These are phyloP conservation scores for Corymbia calophylla DNA, from an alignment of 441 rosid species.

Conservation along the genomic window DNA sequence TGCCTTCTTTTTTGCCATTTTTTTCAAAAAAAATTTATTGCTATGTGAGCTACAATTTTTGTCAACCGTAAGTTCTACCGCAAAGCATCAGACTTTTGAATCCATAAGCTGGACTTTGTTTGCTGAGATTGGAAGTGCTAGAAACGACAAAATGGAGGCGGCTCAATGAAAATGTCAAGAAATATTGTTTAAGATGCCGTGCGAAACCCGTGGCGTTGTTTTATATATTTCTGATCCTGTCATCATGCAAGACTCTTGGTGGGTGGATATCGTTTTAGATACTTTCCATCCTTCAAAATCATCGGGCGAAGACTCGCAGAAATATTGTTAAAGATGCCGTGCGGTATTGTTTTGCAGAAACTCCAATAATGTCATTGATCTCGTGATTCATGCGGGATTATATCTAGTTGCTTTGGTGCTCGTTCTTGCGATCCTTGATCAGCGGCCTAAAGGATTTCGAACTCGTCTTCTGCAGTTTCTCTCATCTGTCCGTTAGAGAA, in stretches of 20 bases:
- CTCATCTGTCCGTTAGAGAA: too few relatives aligned
- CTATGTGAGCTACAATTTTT: background rate
- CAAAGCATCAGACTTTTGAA: background rate
- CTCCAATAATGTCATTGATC: background rate
- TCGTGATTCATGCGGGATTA: background rate
- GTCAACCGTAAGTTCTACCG: background rate
- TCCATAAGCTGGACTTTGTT: background rate
- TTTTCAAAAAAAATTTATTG: too few relatives aligned
- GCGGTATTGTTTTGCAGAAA: background rate
- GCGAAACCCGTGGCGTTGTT: too few relatives aligned
- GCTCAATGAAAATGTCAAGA: too few relatives aligned
- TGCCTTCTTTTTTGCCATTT: too few relatives aligned
- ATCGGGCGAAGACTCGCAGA: background rate
- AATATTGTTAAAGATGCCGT: background rate
- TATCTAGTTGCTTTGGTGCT: background rate
- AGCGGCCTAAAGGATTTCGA: too few relatives aligned
- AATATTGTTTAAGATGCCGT: too few relatives aligned
- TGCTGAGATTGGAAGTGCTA: background rate
- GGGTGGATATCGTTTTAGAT: background rate
- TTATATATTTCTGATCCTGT: too few relatives aligned
- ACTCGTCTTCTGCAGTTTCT: too few relatives aligned
- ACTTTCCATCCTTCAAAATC: background rate
- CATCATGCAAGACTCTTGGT: background rate
- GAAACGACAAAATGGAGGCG: too few relatives aligned
- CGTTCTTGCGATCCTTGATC: too few relatives aligned